Base-by-base conservation (phyloP, 228 moss, liverwort and hornwort species). In the Sphagnum magellanicum region DNA sequence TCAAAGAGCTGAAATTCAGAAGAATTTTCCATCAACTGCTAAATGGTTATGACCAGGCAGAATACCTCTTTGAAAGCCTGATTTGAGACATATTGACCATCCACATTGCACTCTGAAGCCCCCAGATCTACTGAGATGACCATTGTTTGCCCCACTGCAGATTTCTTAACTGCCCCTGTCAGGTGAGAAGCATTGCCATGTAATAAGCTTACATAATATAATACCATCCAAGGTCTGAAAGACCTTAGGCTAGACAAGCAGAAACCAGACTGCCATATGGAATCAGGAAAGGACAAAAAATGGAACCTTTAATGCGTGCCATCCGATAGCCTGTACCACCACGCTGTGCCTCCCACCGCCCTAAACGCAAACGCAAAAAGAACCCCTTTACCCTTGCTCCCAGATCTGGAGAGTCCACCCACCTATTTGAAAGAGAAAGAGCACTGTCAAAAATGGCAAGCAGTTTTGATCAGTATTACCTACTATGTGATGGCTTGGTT, bases 291-390 rank as follows among this genome's bases (percentile, higher is more conserved):
- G 32, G 32, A 32, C 32, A 32, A 32, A 32, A 32, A 32, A 32
- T 32, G 13, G 32, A 47, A 69, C 69, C 69, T 69, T 60, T 60
- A 48, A 69, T 69, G 48, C 69, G 60, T 5, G 69, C 69, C 48
- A 69, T 69, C 50, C 69, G 69, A 69, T 69, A 69, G 14, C 69
- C 69, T 48, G 69, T 69, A n/a, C 69, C 69, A 57, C 69, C 69
- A 4, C 7, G 69, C 60, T 69, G 69, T 49, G 69, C 53, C n/a
- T 69, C 69, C 60, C 14, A 69, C 46, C 16, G 69, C 6, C 69
- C 69, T 61, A 69, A 69, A 5, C 69, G 69, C 48, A 69, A 11
- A 1, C 69, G 69, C 13, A 69, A 15, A 8, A 69, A 69, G 15
- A 69, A 69, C 1, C 69, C 69, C 50, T 69, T 60, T 60, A 69